These are phyloP conservation scores for Pilobolus umbonatus DNA, from an alignment of 192 early-diverging fungal species.

Conservation along the genomic window DNA sequence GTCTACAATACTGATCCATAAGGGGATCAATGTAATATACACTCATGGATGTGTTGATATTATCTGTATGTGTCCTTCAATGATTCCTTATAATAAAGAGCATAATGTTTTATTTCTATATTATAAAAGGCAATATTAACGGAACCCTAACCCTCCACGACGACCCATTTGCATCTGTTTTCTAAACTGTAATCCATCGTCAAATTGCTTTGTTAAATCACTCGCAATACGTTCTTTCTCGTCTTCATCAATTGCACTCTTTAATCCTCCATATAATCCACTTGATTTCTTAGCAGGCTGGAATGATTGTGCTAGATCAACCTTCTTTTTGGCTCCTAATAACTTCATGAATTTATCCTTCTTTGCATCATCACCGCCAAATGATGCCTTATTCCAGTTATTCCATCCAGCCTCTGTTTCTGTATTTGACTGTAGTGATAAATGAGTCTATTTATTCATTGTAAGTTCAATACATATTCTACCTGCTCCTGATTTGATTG, in stretches of 20 bases:
- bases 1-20: too few species aligned
- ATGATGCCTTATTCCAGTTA: constrained; percentile 57
- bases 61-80: too few species aligned
- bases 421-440: constrained; percentile 11
- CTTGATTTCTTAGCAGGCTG: constrained; percentile 20
- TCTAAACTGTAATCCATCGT: constrained; percentile 46
- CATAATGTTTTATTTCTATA: too few species aligned
- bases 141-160: constrained; percentile 48
- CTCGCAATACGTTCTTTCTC: constrained; percentile 43
- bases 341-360: constrained; percentile 63
- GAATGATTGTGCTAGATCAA: constrained; percentile 1
- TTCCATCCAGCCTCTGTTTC: constrained; percentile 54
- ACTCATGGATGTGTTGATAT: too few species aligned
- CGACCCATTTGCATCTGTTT: constrained; percentile 48
- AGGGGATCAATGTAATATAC: too few species aligned
- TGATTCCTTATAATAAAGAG: too few species aligned
- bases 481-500: background rate
- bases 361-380: constrained; percentile 47
- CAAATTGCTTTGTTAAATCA: constrained; percentile 59
- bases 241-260: constrained; percentile 49
- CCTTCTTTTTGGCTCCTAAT: constrained; percentile 52
- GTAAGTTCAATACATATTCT: constrained; percentile 3
- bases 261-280: constrained; percentile 42
- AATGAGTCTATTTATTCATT: background rate
- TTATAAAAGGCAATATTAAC: too few species aligned